A percentile compares a stretch with the other conserved stretches of the same genome.
Conservation (phyloP, 2,329 filamentous ascomycete genomes). For the Westerdykella aurantiaca region DNA sequence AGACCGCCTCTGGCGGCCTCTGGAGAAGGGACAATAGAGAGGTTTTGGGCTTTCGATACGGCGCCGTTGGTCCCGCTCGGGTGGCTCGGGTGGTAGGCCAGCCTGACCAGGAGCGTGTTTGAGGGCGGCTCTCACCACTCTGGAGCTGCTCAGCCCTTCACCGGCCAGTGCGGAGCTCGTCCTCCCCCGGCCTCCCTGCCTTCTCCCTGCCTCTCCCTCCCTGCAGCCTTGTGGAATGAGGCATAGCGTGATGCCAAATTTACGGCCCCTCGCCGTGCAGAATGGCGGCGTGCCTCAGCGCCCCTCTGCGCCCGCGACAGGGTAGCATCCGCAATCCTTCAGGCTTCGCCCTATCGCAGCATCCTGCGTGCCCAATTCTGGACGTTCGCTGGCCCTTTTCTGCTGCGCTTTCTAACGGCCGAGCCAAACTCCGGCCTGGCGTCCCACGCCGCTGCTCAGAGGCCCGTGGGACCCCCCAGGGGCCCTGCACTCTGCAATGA, state of each 20-base stretch:
- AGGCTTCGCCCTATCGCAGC: slow-evolving; percentile 3
- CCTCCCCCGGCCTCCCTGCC: too few relatives aligned
- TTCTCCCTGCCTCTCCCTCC: neutral
- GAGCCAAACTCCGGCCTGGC: slow-evolving; percentile 14
- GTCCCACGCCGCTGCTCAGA: slow-evolving; percentile 10
- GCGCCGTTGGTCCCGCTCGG: too few relatives aligned
- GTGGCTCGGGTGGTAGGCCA: neutral
- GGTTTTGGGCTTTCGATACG: too few relatives aligned
- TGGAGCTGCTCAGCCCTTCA: neutral
- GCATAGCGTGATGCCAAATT: slow-evolving; percentile 19
- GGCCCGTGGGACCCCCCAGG: slow-evolving; percentile 8
- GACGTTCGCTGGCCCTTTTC: slow-evolving; percentile 6
- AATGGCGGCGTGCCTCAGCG: slow-evolving; percentile 13
- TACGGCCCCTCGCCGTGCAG: slow-evolving; percentile 14
- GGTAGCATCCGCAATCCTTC: slow-evolving; percentile 7
- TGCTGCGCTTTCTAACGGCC: slow-evolving; percentile 12
- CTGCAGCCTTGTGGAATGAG: slow-evolving; percentile 21
- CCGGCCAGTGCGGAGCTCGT: neutral
- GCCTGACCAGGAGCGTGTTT: neutral
- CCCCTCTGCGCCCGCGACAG: slow-evolving; percentile 10
- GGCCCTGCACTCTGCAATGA: neutral
- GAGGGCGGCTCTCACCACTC: neutral
- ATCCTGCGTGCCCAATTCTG: slow-evolving; percentile 15
- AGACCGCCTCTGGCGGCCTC: too few relatives aligned
- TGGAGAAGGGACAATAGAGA: too few relatives aligned